phyloP scores from a whole-genome alignment of 2,329 filamentous ascomycete species.

The Sordariomycetes sp. region DNA sequence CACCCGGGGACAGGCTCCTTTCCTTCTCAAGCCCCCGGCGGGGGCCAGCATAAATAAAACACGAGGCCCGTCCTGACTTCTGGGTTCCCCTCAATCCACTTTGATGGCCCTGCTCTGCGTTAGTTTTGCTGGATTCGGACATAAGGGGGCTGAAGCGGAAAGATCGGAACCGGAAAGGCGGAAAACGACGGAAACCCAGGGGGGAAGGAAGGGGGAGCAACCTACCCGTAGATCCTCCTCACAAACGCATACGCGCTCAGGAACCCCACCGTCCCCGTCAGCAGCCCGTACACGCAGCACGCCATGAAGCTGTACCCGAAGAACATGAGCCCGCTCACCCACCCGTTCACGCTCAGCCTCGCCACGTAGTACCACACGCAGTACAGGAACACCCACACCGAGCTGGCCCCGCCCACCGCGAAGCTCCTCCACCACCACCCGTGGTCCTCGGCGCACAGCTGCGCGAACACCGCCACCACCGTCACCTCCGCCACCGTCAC shows the following conservation, averaged over 20 bases:
- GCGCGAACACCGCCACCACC: constrained; percentile 71
- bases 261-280: constrained; percentile 79
- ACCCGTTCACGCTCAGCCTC: constrained; percentile 71
- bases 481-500: constrained; percentile 75
- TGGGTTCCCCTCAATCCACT: constrained; percentile 24
- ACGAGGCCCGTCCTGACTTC: no score
- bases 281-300: constrained; percentile 68
- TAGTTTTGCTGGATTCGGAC: background rate
- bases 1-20: no score
- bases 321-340: constrained; percentile 71
- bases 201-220: constrained; percentile 7
- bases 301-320: constrained; percentile 78
- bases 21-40: no score
- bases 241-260: constrained; percentile 77
- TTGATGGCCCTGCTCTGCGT: constrained; percentile 34
- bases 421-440: constrained; percentile 93
- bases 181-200: no score
- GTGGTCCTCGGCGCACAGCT: constrained; percentile 77
- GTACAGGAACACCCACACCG: constrained; percentile 74
- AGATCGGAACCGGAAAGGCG: no score
- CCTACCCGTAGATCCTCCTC: constrained; percentile 69
- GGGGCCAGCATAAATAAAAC: no score
- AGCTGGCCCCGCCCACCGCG: constrained; percentile 63
- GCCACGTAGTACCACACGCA: constrained; percentile 76
- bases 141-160: background rate